Conservation (phyloP, 2,329 filamentous ascomycete genomes). For the Amauroascus niger region DNA sequence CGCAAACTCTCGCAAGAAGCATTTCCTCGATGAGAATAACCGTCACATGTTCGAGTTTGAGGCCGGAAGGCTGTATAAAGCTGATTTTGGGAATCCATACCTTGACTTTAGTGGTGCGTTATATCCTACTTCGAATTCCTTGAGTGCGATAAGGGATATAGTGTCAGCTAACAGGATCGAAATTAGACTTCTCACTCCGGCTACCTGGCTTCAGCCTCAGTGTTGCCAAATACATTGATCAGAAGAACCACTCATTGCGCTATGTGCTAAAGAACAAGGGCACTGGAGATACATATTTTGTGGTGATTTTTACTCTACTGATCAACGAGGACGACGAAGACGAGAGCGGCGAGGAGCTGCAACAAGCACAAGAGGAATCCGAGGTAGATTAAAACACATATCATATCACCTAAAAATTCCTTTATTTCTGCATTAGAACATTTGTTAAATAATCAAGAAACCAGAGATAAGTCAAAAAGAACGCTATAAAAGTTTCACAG, state of each 20-base stretch:
- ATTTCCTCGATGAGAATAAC: conserved; percentile 49
- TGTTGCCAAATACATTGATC: conserved; percentile 36
- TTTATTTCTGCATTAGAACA: background rate
- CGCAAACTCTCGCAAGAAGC: conserved; percentile 49
- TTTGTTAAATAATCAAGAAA: background rate
- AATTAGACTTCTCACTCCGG: conserved; percentile 32
- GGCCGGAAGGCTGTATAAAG: conserved; percentile 50
- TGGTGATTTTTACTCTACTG: conserved; percentile 69
- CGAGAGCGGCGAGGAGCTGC: background rate
- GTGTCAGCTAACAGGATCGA: background rate
- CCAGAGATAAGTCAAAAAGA: background rate
- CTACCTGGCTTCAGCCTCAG: conserved; percentile 31
- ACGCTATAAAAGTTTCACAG: background rate
- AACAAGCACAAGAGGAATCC: conserved; percentile 8
- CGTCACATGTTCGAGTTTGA: conserved; percentile 53
- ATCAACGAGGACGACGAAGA: conserved; percentile 26
- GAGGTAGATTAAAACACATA: conserved; percentile 20
- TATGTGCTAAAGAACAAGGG: conserved; percentile 79
- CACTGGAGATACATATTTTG: conserved; percentile 66
- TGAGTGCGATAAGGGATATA: background rate
- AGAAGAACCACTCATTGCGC: conserved; percentile 74
- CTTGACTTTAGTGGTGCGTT: conserved; percentile 65
- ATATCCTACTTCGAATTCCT: background rate
- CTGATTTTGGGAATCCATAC: conserved; percentile 84
- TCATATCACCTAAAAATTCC: background rate